phyloP scores from a whole-genome alignment of 1,284 basidiomycete genomes.

The Boletus mariae region DNA sequence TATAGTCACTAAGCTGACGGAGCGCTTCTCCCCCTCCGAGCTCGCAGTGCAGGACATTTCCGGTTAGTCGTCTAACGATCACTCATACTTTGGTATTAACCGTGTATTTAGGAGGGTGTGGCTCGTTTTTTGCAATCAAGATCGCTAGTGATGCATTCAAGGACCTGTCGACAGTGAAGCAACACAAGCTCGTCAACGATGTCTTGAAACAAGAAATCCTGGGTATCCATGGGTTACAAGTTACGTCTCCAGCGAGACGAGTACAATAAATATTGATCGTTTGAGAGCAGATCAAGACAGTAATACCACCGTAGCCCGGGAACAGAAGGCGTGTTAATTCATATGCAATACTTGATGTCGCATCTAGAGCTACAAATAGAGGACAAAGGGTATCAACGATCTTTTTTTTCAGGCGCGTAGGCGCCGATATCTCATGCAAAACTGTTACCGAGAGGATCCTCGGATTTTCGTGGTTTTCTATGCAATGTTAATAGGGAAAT shows the following conservation, averaged over 20 bases:
- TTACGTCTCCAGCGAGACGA: constrained; percentile 34
- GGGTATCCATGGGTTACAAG: constrained; percentile 93
- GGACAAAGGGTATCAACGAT: not conserved
- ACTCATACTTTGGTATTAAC: not conserved
- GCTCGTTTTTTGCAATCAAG: constrained; percentile 91
- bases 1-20: constrained; percentile 72
- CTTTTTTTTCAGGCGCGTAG: not conserved
- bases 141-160: constrained; percentile 85
- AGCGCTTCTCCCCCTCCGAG: constrained; percentile 71
- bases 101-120: constrained; percentile 79
- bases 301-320: constrained; percentile 21
- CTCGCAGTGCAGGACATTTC: constrained; percentile 88
- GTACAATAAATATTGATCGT: constrained; percentile 7
- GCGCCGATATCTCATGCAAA: not conserved
- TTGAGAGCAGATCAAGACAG: constrained; percentile 28
- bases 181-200: constrained; percentile 89
- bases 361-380: constrained; percentile 9
- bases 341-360: not conserved
- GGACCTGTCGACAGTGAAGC: constrained; percentile 85
- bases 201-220: constrained; percentile 87
- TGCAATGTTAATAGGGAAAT: constrained; percentile 52
- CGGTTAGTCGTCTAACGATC: constrained; percentile 45
- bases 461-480: constrained; percentile 19
- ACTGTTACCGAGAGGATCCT: not conserved
- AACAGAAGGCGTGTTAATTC: not conserved